Evolutionary conservation across 2,329 filamentous ascomycete genomes (phyloP).

Genomic region (Fusarium equiseti): DNA sequence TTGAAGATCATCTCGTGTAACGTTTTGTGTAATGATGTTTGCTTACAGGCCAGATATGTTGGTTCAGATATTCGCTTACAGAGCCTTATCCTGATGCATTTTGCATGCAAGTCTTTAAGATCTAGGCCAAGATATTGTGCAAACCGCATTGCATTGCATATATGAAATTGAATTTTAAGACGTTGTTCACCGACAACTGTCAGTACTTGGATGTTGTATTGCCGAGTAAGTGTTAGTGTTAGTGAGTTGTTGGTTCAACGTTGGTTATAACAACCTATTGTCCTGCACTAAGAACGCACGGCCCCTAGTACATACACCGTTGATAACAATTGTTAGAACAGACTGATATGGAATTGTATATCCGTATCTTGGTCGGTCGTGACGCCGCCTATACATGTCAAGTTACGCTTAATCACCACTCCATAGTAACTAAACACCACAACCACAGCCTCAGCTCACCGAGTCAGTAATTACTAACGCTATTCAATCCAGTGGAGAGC

Average conservation of each 20-base stretch:
- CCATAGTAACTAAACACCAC: background rate
- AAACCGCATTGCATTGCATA: background rate
- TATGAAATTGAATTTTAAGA: background rate
- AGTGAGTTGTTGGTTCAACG: background rate
- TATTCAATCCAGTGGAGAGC: background rate
- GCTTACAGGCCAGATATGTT: background rate
- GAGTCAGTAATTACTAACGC: background rate
- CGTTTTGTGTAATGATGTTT: background rate
- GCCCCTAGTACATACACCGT: background rate
- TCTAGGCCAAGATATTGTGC: background rate
- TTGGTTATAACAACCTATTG: background rate
- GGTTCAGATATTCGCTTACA: background rate
- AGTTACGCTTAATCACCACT: background rate
- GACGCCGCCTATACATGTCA: background rate
- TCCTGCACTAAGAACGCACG: slow-evolving; percentile 1
- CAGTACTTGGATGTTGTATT: background rate
- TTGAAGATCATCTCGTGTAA: background rate
- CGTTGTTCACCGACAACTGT: no score
- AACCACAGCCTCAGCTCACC: background rate
- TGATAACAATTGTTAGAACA: background rate
- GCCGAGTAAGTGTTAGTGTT: background rate
- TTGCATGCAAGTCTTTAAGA: background rate
- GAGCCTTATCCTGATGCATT: background rate
- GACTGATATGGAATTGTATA: background rate
- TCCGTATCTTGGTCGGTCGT: no score